Evolutionary conservation across 345 rosid species (phyloP), one percentile per base, ranked within the genome.

Genomic region (Citrus australasica): DNA sequence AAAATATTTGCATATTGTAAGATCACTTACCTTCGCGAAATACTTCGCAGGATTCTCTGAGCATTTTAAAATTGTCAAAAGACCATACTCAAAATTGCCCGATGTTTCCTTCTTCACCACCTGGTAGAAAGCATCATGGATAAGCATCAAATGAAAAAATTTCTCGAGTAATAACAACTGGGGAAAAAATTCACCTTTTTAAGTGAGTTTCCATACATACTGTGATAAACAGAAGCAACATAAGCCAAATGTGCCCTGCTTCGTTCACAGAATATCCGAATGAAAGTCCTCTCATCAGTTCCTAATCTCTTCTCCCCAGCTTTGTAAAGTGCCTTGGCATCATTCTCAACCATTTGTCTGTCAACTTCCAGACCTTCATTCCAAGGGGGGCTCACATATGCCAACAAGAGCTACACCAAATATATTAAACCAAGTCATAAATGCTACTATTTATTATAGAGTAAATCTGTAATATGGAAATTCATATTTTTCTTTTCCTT

Each of bases 221-320:
- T 74, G 55, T 78, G 79, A 74, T 92, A 90, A 74, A 89, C 81
- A 61, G 71, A 6, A 80, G 53, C 67, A 55, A 90, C 85, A 59
- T 86, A 86, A 69, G 86, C 91, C 81, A 92, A 77, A 65, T 92
- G 96, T 28, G 91, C 89, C 59, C 86, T 79, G 79, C 94, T 92
- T 73, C 92, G 86, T 83, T 82, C 88, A 9, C 89, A 80, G 71
- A 90, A 92, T 73, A 86, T 80, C 56, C 35, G 73, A 76, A 92
- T 84, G 75, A 92, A 90, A 24, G 88, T 87, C 62, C 82, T 86
- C 86, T 92, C 96, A 81, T 92, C 96, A n/a, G 96, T 90, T 75
- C 94, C 96, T 13, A 80, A 67, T 79, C 53, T 88, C 87, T 78
- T 90, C 84, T 90, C 96, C 66, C 96, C 93, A 5, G 92, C 94